These are phyloP conservation scores for Ceratobasidium theobromae DNA, from an alignment of 1,284 basidiomycete genomes.

Conservation along the genomic window DNA sequence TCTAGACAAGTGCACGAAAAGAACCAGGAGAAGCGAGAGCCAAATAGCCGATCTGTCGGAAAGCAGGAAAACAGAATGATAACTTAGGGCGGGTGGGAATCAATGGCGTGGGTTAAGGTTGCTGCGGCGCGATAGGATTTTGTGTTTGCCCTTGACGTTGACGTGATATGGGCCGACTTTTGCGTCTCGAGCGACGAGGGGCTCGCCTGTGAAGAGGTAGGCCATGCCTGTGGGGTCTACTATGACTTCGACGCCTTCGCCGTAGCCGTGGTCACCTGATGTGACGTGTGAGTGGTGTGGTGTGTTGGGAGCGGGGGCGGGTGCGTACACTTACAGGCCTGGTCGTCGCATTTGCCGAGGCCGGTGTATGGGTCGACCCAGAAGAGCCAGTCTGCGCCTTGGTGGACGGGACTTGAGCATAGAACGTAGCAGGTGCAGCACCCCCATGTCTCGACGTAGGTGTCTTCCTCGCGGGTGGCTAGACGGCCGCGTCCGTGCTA, in stretches of 20 bases:
- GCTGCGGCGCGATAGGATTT: conserved; percentile 6
- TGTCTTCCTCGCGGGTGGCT: conserved; percentile 25
- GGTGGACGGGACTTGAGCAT: conserved; percentile 14
- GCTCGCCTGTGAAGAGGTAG: conserved; percentile 23
- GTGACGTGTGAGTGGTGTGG: not conserved
- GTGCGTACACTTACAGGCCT: conserved; percentile 30
- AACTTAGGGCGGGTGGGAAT: not conserved
- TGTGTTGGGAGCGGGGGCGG: not conserved
- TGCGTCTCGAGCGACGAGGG: conserved; percentile 19
- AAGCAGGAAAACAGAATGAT: not conserved
- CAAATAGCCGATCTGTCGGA: not conserved
- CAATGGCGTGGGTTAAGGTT: not conserved
- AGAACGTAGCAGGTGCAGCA: conserved; percentile 29
- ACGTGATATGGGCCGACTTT: conserved; percentile 20
- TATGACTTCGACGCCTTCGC: conserved; percentile 11
- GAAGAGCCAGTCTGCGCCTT: conserved; percentile 23
- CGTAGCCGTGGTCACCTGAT: conserved; percentile 19
- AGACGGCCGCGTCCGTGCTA: conserved; percentile 24
- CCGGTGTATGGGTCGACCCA: conserved; percentile 27
- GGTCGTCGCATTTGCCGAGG: conserved; percentile 25
- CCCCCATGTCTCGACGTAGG: conserved; percentile 26
- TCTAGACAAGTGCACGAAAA: no score
- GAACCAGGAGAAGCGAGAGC: not conserved
- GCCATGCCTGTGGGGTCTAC: conserved; percentile 8
- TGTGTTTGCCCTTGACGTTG: conserved; percentile 28